Conservation (phyloP, 352 stramenopile species). For the Phytopythium aichiense region DNA sequence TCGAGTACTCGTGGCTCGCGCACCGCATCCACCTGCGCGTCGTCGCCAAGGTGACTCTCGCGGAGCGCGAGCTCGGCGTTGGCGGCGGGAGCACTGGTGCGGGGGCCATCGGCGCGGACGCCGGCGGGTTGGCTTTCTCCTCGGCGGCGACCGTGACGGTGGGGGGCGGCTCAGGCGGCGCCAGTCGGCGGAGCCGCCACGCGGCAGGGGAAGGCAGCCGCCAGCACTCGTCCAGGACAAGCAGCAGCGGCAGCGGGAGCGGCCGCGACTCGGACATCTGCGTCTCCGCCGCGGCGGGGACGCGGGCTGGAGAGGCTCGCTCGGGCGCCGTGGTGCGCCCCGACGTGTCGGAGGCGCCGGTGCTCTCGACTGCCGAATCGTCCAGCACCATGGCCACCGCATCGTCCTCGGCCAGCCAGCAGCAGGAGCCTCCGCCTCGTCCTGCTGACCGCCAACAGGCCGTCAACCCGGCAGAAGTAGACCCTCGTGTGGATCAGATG, state of each 20-base stretch:
- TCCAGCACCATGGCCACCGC: not conserved
- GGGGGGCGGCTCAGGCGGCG: not conserved
- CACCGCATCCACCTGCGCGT: slow-evolving; percentile 61
- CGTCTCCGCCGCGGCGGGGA: no score
- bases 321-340: not conserved
- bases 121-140: not conserved
- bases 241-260: slow-evolving; percentile 11
- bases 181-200: not conserved
- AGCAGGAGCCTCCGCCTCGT: not conserved
- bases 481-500: not conserved
- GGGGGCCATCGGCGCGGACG: not conserved
- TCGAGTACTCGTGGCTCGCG: slow-evolving; percentile 68
- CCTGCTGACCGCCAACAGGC: not conserved
- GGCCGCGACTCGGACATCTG: slow-evolving; percentile 6
- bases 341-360: not conserved
- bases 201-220: not conserved
- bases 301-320: not conserved
- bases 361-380: not conserved
- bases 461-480: not conserved
- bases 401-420: not conserved
- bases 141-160: not conserved
- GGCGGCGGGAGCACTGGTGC: not conserved
- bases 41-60: slow-evolving; percentile 25
- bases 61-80: slow-evolving; percentile 15
- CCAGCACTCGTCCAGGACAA: slow-evolving; percentile 7